phyloP scores from a whole-genome alignment of 768 basidiomycete species.

The Xerocomus spinulosus region DNA sequence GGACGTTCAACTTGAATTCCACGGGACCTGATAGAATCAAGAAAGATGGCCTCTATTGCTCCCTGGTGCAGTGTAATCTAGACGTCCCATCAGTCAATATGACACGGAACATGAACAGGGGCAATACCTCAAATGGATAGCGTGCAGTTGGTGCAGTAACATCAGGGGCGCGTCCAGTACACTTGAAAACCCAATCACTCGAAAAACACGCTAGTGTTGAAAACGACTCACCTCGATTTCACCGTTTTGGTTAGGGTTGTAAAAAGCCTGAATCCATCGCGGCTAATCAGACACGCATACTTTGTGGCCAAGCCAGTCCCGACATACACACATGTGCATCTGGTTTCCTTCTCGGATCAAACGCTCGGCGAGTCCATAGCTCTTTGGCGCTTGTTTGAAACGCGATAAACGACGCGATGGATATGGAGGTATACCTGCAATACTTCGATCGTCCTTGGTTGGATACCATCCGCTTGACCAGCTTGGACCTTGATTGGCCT shows the following conservation, averaged over 20 bases:
- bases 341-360: slow-evolving; percentile 62
- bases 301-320: not conserved
- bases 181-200: slow-evolving; percentile 32
- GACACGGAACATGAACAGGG: not conserved
- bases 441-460: slow-evolving; percentile 52
- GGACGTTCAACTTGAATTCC: slow-evolving; percentile 37
- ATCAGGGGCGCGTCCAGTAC: slow-evolving; percentile 59
- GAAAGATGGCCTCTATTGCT: slow-evolving; percentile 39
- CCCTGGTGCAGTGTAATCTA: slow-evolving; percentile 39
- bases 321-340: slow-evolving; percentile 61
- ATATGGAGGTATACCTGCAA: slow-evolving; percentile 35
- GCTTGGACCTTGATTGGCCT: slow-evolving; percentile 41
- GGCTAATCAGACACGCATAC: not conserved
- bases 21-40: slow-evolving; percentile 34
- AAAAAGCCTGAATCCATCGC: slow-evolving; percentile 53
- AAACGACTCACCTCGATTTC: slow-evolving; percentile 50
- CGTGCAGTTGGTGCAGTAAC: slow-evolving; percentile 59
- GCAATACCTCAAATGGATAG: slow-evolving; percentile 63
- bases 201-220: not conserved
- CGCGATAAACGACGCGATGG: not conserved
- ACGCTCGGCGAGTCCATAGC: slow-evolving; percentile 69
- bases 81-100: not conserved
- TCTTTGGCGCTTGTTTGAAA: slow-evolving; percentile 36
- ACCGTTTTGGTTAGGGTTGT: slow-evolving; percentile 57
- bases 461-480: slow-evolving; percentile 55